Base-by-base conservation (phyloP, 768 basidiomycete genomes). In the Pleurotus tuoliensis region DNA sequence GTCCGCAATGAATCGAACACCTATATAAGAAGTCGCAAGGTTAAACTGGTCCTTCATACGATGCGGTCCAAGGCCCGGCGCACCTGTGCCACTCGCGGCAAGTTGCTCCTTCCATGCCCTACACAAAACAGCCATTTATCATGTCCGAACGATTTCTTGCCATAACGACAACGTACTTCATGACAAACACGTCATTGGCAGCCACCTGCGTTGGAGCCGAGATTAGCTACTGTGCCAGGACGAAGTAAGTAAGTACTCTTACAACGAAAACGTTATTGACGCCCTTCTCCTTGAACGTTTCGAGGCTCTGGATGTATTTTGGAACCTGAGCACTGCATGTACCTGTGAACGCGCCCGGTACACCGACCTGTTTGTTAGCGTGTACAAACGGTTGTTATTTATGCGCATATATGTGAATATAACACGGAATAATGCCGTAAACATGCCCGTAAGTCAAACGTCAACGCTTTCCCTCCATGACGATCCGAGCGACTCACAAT, bases 121-220 rank as follows among this genome's bases (percentile, higher is more conserved):
- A 53, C 22, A n/a, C 6, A 46, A 12, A 9, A 11, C 22, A 38
- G 47, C 11, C 3, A 49, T 9, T 22, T 12, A 6, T 43, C 27
- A 20, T 13, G 50, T 18, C 15, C 24, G 18, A 52, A 41, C 6
- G 8, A 20, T 5, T 54, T 6, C 58, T 13, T 15, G 27, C 25
- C 11, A 38, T 25, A 20, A 24, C 3, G 41, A 13, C 16, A 13
- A 63, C 75, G 55, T 55, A 80, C 78, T 84, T 80, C 57, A 78
- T 82, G 45, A 90, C 87, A 63, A 88, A 94, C 5, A 79, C 77
- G 66, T 95, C 92, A 67, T 94, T 94, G 56, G 90, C 86, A 22
- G 84, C 74, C 55, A 94, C 48, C 48, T 50, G 5, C 30, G 30
- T 50, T 16, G 22, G 27, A 2, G 30, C 15, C 4, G 9, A 50